Conservation (phyloP, 2,329 filamentous ascomycete genomes). For the Ophiocordyceps unilateralis region DNA sequence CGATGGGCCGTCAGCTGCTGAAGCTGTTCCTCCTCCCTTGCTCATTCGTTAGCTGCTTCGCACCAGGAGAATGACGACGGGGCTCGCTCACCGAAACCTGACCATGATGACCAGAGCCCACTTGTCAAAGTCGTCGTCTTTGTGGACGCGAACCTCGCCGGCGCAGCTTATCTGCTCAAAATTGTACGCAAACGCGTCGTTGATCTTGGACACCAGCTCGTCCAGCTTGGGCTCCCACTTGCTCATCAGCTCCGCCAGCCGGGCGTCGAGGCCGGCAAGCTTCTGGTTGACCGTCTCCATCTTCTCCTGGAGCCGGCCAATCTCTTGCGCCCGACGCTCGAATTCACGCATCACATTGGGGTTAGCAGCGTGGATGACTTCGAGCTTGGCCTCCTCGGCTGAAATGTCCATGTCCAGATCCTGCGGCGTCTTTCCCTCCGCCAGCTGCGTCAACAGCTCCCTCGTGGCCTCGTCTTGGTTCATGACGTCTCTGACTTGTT, state of each 20-base stretch:
- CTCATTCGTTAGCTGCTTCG: background rate
- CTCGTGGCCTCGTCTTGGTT: constrained; percentile 19
- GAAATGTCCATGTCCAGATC: constrained; percentile 58
- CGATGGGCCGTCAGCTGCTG: constrained; percentile 79
- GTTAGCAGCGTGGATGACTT: constrained; percentile 65
- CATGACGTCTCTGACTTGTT: constrained; percentile 22
- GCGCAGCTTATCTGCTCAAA: constrained; percentile 90
- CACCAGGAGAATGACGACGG: background rate
- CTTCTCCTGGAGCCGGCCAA: constrained; percentile 42
- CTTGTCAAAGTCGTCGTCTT: constrained; percentile 81
- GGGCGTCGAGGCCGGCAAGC: constrained; percentile 34
- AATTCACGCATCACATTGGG: constrained; percentile 61
- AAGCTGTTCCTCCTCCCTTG: constrained; percentile 61
- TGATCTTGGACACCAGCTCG: constrained; percentile 61
- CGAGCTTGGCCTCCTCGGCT: constrained; percentile 56
- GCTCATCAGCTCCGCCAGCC: constrained; percentile 48
- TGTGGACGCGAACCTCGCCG: constrained; percentile 75
- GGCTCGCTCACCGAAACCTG: constrained; percentile 59
- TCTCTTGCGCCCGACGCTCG: constrained; percentile 52
- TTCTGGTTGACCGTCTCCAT: constrained; percentile 37
- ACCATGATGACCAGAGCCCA: constrained; percentile 93
- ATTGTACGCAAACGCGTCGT: constrained; percentile 79
- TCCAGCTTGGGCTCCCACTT: constrained; percentile 79
- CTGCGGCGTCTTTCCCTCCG: constrained; percentile 35
- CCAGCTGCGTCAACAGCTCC: constrained; percentile 25